phyloP scores from a whole-genome alignment of 225 moss, liverwort and hornwort species.

The Ulota crispa region DNA sequence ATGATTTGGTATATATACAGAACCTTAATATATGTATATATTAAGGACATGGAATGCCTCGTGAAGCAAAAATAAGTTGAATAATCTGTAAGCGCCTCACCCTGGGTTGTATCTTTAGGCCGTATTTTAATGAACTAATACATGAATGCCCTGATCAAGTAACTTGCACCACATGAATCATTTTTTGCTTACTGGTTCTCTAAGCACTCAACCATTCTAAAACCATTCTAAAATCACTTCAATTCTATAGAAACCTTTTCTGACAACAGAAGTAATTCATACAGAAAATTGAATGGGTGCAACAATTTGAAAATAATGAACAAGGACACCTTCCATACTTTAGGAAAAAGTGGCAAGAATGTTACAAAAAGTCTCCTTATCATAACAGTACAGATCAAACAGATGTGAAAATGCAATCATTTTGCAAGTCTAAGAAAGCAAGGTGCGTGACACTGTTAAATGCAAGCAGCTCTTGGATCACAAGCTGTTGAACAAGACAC shows the following conservation, averaged over 20 bases:
- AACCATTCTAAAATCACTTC: background rate
- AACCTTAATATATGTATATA: too few species aligned
- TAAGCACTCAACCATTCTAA: background rate
- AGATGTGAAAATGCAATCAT: background rate
- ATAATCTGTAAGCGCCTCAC: too few species aligned
- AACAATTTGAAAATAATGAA: background rate
- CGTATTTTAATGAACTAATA: too few species aligned
- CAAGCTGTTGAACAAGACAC: background rate
- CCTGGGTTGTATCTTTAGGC: too few species aligned
- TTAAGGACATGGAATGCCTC: too few species aligned
- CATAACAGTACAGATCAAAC: background rate
- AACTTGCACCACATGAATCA: background rate
- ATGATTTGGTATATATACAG: too few species aligned
- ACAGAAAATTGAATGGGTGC: background rate
- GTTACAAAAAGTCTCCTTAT: background rate
- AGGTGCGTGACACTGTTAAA: constrained; percentile 8
- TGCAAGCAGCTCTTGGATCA: background rate
- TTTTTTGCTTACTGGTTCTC: background rate
- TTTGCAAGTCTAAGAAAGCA: background rate
- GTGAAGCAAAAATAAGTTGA: too few species aligned
- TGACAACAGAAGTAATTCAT: background rate
- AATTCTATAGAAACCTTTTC: background rate
- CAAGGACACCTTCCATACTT: background rate
- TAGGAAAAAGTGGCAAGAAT: background rate
- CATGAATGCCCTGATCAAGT: background rate